Conservation (phyloP, 2,329 filamentous ascomycete species). For the Clonostachys sp. region DNA sequence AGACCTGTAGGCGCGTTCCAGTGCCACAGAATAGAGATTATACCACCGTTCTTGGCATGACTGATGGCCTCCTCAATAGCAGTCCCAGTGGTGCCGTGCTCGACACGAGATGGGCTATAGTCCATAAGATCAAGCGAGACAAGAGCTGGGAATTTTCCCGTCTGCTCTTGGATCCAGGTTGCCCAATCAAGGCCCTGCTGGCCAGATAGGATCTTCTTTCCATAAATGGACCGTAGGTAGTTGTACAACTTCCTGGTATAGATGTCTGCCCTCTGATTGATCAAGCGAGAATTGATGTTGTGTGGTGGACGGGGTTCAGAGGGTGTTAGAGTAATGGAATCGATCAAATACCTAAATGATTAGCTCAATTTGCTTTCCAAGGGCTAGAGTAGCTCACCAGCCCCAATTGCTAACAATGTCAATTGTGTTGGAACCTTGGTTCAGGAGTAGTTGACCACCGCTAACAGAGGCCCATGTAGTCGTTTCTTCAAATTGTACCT, state of each 20-base stretch:
- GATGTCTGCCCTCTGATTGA: conserved; percentile 27
- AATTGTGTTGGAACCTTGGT: conserved; percentile 35
- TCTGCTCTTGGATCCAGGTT: conserved; percentile 34
- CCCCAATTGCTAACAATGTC: conserved; percentile 42
- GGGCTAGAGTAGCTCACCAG: conserved; percentile 15
- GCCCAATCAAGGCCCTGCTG: conserved; percentile 38
- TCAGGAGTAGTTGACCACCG: conserved; percentile 37
- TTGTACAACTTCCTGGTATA: conserved; percentile 29
- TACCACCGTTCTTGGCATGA: conserved; percentile 34
- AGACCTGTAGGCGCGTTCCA: conserved; percentile 41
- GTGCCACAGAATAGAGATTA: conserved; percentile 42
- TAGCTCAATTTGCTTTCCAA: too few species aligned
- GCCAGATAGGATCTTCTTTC: conserved; percentile 39
- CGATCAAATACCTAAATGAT: conserved; percentile 26
- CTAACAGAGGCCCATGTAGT: conserved; percentile 27
- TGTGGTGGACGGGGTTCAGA: conserved; percentile 26
- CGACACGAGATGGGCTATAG: conserved; percentile 40
- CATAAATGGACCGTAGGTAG: conserved; percentile 37
- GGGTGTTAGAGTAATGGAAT: conserved; percentile 32
- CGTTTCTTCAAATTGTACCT: conserved; percentile 32
- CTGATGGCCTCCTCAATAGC: conserved; percentile 42
- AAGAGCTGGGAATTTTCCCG: conserved; percentile 41
- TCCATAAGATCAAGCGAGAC: conserved; percentile 42
- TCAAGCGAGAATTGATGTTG: conserved; percentile 26
- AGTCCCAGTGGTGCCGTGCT: conserved; percentile 28